Evolutionary conservation across 352 stramenopile species (phyloP).

Genomic region (Globisporangium cystogenes): DNA sequence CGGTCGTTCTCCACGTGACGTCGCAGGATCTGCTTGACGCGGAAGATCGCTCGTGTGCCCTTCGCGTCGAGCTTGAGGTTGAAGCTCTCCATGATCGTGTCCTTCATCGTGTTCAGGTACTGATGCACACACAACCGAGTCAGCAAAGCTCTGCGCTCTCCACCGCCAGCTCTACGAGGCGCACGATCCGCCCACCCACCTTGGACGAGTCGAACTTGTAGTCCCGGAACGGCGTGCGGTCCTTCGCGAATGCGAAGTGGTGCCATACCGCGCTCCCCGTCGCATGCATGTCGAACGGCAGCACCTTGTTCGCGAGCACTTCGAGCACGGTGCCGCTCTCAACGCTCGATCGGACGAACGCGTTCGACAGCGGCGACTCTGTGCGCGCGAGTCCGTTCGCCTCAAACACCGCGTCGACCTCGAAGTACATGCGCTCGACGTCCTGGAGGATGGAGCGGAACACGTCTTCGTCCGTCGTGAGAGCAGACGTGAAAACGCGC

Average conservation of each 20-base stretch:
- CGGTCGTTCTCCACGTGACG: slow-evolving; percentile 17
- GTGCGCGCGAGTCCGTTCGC: slow-evolving; percentile 1
- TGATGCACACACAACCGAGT: background rate
- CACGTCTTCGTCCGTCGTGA: background rate
- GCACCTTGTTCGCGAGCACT: slow-evolving; percentile 25
- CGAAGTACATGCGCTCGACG: background rate
- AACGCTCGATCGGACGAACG: background rate
- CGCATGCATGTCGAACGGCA: slow-evolving; percentile 31
- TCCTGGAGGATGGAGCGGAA: background rate
- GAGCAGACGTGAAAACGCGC: background rate
- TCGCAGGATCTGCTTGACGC: slow-evolving; percentile 42
- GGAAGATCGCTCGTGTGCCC: slow-evolving; percentile 37
- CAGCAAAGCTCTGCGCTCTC: background rate
- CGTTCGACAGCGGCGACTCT: background rate
- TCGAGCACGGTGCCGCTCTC: slow-evolving; percentile 23
- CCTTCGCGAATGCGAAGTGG: slow-evolving; percentile 16
- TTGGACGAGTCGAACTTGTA: background rate
- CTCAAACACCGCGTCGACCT: slow-evolving; percentile 1
- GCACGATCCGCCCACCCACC: background rate
- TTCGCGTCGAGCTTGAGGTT: slow-evolving; percentile 43
- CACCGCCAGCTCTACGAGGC: too few species aligned
- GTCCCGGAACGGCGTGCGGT: slow-evolving; percentile 1
- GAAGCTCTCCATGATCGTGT: slow-evolving; percentile 57
- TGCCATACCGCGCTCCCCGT: slow-evolving; percentile 27
- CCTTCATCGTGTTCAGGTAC: slow-evolving; percentile 16